phyloP scores from a whole-genome alignment of 805 yeast species.

The Ogataea pini region DNA sequence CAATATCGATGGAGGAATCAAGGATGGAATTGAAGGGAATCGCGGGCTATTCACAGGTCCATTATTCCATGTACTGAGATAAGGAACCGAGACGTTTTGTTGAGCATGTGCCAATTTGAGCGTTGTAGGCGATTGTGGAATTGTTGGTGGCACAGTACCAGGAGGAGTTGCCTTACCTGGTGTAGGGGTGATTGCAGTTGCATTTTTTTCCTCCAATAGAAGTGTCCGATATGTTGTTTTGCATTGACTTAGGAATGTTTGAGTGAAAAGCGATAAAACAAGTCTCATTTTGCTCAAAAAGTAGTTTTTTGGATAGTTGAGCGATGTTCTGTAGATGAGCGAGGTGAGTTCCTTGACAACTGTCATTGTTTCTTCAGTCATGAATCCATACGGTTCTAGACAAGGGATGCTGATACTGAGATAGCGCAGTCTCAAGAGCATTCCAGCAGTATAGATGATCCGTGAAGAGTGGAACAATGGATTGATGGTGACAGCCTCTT shows the following conservation, averaged over 20 bases:
- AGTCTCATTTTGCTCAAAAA: constrained; percentile 54
- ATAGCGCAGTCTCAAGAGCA: constrained; percentile 57
- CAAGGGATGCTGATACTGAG: constrained; percentile 55
- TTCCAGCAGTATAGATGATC: constrained; percentile 64
- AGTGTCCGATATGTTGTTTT: constrained; percentile 23
- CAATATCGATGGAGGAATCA: neutral
- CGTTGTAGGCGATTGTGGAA: neutral
- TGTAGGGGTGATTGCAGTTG: neutral
- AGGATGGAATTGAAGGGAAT: constrained; percentile 1
- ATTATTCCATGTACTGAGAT: neutral
- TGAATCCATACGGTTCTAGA: constrained; percentile 42
- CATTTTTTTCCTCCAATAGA: constrained; percentile 8
- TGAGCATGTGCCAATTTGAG: neutral
- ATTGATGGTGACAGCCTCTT: constrained; percentile 50
- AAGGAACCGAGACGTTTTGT: neutral
- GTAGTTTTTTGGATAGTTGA: constrained; percentile 46
- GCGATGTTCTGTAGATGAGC: constrained; percentile 31
- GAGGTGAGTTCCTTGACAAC: constrained; percentile 29
- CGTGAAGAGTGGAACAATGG: constrained; percentile 61
- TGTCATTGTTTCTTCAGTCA: constrained; percentile 46
- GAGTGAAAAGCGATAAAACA: constrained; percentile 58
- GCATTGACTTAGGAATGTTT: constrained; percentile 61
- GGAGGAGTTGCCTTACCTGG: neutral
- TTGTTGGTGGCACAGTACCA: neutral
- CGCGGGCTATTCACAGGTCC: neutral